A percentile compares a stretch with the other conserved stretches of the same genome.
phyloP scores from a whole-genome alignment of 345 rosid species.

The Cardamine resedifolia region DNA sequence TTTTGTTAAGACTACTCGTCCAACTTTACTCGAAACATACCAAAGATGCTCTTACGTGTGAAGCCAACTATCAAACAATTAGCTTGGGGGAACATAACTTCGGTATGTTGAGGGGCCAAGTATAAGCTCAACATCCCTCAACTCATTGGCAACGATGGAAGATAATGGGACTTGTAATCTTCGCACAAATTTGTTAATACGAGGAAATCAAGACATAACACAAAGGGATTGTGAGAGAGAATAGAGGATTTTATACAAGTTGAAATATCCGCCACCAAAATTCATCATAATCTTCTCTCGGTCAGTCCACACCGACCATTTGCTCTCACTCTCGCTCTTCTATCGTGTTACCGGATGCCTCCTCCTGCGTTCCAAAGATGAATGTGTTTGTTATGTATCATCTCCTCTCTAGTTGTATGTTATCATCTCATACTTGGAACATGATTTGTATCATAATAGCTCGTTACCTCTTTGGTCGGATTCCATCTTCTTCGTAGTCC shows the following conservation, averaged over 20 bases:
- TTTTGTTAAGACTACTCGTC: no score
- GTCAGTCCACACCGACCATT: not conserved
- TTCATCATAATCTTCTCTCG: not conserved
- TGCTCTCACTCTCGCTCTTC: not conserved
- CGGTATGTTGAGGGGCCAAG: no score
- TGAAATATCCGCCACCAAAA: not conserved
- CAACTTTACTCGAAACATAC: not conserved
- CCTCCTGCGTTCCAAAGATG: constrained; percentile 28
- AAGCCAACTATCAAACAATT: not conserved
- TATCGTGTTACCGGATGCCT: constrained; percentile 32
- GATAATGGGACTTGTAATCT: no score
- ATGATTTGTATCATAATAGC: not conserved
- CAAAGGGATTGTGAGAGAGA: not conserved
- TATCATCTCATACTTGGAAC: constrained; percentile 11
- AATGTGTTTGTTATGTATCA: not conserved
- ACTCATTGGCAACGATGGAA: not conserved
- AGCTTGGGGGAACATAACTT: no score
- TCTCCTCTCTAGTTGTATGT: constrained; percentile 2
- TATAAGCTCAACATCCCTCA: no score
- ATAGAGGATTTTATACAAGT: not conserved
- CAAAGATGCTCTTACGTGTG: not conserved
- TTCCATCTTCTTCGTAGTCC: constrained; percentile 93
- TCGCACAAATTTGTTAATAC: no score
- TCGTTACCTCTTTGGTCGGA: constrained; percentile 90
- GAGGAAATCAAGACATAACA: not conserved